Base-by-base conservation (phyloP, 225 moss, liverwort and hornwort species). In the Anthoceros angustus region DNA sequence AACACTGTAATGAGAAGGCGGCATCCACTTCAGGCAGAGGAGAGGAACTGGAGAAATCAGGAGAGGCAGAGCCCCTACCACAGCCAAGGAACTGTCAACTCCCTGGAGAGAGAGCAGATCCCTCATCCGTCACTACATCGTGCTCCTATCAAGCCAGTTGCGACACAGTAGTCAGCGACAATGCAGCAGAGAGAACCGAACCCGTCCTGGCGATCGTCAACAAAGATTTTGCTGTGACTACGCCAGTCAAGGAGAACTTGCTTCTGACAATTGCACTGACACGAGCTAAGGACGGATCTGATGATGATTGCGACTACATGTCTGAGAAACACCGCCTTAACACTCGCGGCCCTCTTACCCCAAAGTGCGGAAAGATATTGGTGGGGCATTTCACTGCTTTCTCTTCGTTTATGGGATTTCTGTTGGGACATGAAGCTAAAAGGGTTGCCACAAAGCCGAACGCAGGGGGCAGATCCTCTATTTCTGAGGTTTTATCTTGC, bases 381-480 rank as follows among this genome's bases (percentile, higher is more conserved):
- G 67, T 75, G 9, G 88, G 88, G 60, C 76, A 77, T 32, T 76
- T 88, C 14, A 86, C 73, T 10, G 86, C 88, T 25, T 72, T 88
- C 68, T 83, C 83, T 46, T 73, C 83, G 2, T 78, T 71, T 66
- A 60, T 75, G 66, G 65, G 65, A 38, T 86, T 88, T 62, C 66
- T 67, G 23, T 66, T 88, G 61, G 74, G 86, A 21, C 63, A 40
- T 50, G 86, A 84, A 66, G 86, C 83, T 48, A 72, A 73, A 72
- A 81, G 86, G 42, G 88, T 86, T 39, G 77, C 78, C 42, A 68
- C 66, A 63, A 81, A 80, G 70, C 80, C 74, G 70, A 86, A 88
- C 72, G 88, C 88, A 10, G 88, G 88, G 21, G 88, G 88, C 38
- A 75, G 80, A 39, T 88, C 88, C 39, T 79, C 86, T 40, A 83